phyloP scores from a whole-genome alignment of 164 flowering plant species.

The Brasenia schreberi region DNA sequence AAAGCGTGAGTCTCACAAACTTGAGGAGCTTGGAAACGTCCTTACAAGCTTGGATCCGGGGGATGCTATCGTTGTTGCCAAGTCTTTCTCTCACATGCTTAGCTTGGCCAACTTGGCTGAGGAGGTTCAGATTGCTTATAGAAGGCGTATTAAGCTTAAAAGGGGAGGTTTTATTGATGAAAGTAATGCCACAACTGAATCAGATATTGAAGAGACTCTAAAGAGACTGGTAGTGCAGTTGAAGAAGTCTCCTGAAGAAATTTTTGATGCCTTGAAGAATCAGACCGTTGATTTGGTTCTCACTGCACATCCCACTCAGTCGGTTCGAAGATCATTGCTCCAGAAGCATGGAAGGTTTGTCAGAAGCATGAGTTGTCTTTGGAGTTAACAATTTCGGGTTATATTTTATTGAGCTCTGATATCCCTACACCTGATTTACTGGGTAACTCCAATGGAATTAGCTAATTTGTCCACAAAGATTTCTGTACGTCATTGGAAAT shows the following conservation, averaged over 20 bases:
- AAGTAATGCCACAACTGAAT: slow-evolving; percentile 84
- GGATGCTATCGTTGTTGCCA: slow-evolving; percentile 91
- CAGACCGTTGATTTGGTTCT: slow-evolving; percentile 97
- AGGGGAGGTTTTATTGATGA: slow-evolving; percentile 93
- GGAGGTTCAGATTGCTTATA: slow-evolving; percentile 92
- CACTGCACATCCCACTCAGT: slow-evolving; percentile 99
- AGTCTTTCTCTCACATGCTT: slow-evolving; percentile 95
- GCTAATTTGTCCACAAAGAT: no score
- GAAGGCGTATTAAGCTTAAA: slow-evolving; percentile 66
- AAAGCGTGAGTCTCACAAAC: slow-evolving; percentile 57
- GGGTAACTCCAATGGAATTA: no score
- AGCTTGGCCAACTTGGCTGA: slow-evolving; percentile 99
- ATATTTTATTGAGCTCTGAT: no score
- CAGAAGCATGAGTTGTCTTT: background rate
- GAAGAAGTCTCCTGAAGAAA: slow-evolving; percentile 88
- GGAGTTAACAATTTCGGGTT: background rate
- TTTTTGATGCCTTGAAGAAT: slow-evolving; percentile 92
- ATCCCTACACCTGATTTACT: no score
- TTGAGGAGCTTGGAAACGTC: slow-evolving; percentile 84
- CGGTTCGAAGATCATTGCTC: slow-evolving; percentile 90
- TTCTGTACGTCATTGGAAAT: no score
- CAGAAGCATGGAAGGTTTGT: slow-evolving; percentile 96
- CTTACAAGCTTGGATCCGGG: slow-evolving; percentile 94
- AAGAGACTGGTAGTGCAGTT: slow-evolving; percentile 79
- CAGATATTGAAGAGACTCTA: slow-evolving; percentile 96